Conservation (phyloP, 1,139 yeast genomes). For the Pichia sp. region DNA sequence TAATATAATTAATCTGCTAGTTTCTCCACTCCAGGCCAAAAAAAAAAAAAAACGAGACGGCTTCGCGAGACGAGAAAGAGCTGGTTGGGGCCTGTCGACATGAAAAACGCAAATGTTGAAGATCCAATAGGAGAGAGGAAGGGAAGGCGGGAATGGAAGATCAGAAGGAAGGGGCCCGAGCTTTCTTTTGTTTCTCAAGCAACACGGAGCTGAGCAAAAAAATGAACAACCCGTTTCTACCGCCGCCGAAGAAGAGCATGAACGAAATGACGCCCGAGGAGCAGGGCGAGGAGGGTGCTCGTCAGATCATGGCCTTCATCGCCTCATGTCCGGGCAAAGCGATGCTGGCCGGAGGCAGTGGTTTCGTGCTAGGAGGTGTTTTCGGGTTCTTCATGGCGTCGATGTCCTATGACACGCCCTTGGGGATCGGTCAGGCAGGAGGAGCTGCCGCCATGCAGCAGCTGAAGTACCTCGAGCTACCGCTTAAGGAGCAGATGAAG, state of each 20-base stretch:
- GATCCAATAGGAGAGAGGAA: neutral
- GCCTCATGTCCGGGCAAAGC: slow-evolving; percentile 95
- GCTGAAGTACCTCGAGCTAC: slow-evolving; percentile 62
- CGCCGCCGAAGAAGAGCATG: slow-evolving; percentile 42
- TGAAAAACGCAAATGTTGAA: neutral
- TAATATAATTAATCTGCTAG: neutral
- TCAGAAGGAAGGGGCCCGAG: no score
- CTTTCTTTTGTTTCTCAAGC: neutral
- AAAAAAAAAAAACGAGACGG: neutral
- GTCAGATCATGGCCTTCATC: slow-evolving; percentile 76
- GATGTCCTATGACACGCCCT: slow-evolving; percentile 76
- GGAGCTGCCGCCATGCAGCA: slow-evolving; percentile 16
- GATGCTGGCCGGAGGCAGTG: slow-evolving; percentile 86
- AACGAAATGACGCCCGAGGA: slow-evolving; percentile 84
- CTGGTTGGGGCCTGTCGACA: neutral
- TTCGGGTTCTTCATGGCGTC: slow-evolving; percentile 97
- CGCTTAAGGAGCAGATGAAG: slow-evolving; percentile 90
- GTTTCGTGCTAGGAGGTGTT: slow-evolving; percentile 93
- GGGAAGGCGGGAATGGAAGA: neutral
- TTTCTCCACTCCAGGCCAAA: no score
- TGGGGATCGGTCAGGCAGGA: slow-evolving; percentile 49
- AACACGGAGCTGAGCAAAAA: neutral
- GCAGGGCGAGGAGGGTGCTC: slow-evolving; percentile 91
- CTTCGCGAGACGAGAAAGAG: neutral
- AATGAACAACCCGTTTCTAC: slow-evolving; percentile 33